Evolutionary conservation across 768 basidiomycete genomes (phyloP), one percentile per base, ranked within the genome.

Genomic region (Clavaria fumosa): DNA sequence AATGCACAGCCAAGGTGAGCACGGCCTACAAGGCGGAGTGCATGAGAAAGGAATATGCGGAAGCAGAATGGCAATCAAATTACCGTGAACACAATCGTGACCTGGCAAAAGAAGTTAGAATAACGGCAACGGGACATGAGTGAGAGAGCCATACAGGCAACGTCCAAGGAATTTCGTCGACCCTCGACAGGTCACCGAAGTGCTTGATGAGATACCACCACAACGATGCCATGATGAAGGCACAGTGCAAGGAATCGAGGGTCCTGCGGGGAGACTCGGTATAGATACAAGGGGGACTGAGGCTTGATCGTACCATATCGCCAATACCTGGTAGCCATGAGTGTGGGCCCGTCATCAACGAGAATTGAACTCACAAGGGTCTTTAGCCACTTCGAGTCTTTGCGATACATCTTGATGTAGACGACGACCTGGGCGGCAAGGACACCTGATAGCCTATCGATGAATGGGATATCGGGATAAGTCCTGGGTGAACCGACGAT

Each of bases 1-100:
- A 62, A 30, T 65, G 64, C 7, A 64, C 62, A 3, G 57, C 47
- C 28, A 64, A 62, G 6, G 63, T 64, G 4, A 64, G 44, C 20
- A 63, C 38, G 1, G 61, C 63, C 63, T 58, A n/a, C n/a, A n/a
- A n/a, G n/a, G n/a, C n/a, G n/a, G n/a, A n/a, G 34, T 23, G 45
- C 21, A 31, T 19, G 6, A 12, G 11, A 28, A 22, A 23, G 1
- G 9, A 31, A 31, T n/a, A 27, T n/a, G 3, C 7, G 21, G 4
- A 7, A 7, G 4, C 18, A 19, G 10, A 15, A 18, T 3, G 23
- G 19, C 15, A 18, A 7, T 9, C 9, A 14, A 38, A 52, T 17
- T 23, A 57, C 55, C 7, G 54, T 57, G 18, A 52, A 42, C n/a
- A 48, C 39, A 5, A 56, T 45, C 11, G 50, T 51, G 11, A 49